Evolutionary conservation across 2,329 filamentous ascomycete species (phyloP), one percentile per base, ranked within the genome.

Genomic region (Microdochium trichocladiopsis): DNA sequence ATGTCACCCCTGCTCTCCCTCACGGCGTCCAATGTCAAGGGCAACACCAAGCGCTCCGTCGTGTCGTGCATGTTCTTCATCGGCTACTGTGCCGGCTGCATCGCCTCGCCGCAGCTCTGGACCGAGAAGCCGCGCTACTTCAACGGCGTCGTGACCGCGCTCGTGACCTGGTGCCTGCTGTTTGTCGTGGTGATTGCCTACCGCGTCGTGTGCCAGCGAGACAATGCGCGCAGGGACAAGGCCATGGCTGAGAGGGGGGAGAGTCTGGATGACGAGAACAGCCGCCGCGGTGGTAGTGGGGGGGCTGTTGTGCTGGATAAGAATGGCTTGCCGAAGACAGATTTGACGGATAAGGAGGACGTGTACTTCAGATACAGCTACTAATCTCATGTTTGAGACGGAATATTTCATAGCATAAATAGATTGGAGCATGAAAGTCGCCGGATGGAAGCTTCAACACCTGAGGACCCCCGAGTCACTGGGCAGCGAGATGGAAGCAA

Each of bases 41-140:
- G 76, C 0, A 78, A 78, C 58, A 78, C 75, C 1, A 79, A 78
- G 57, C 70, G 72, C 3, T 64, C 73, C 9, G 63, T 73, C 2
- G 70, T 75, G 25, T 76, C 71, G 50, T 68, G 70, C 4, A 66
- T 76, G 59, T 78, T 76, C 60, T 78, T 78, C 61, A 72, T 78
- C 24, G 73, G 72, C 1, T 78, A 78, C 57, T 74, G 71, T 45
- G 70, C 67, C 4, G 73, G 72, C 1, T 72, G 72, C 57, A 76
- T 77, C 50, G 72, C 64, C 0, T 62, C 63, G 1, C 75, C 76
- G n/a, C 74, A 79, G 58, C 65, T 77, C 1, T 78, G 75, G 74
- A 72, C 70, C 1, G 57, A 69, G 23, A 64, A 61, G 48, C 72
- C 74, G 11, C 61, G 72, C 12, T 78, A 77, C 55, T 67, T 68